phyloP scores from a whole-genome alignment of 192 early-diverging fungal species.

The Spinellus fusiger region DNA sequence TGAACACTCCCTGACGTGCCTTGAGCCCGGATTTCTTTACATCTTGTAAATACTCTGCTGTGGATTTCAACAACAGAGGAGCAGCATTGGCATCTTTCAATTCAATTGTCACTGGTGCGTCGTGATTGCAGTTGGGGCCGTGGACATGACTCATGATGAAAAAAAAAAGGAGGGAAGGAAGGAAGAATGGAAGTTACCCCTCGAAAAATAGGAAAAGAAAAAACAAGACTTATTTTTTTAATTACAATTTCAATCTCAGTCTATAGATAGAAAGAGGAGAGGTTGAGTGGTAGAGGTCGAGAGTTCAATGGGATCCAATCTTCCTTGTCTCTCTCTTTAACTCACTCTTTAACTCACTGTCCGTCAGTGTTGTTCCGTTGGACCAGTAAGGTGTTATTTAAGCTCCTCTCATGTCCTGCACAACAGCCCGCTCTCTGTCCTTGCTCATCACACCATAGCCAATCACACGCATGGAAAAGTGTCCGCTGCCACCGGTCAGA shows the following conservation, averaged over 20 bases:
- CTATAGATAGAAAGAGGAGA: too few species aligned
- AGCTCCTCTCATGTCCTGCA: constrained; percentile 55
- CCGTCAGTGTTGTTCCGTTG: too few species aligned
- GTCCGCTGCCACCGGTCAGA: constrained; percentile 81
- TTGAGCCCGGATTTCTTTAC: constrained; percentile 65
- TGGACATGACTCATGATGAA: constrained; percentile 24
- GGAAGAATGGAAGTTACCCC: too few species aligned
- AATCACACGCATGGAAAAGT: constrained; percentile 77
- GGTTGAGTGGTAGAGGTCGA: too few species aligned
- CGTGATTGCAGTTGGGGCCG: constrained; percentile 17
- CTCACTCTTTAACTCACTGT: too few species aligned
- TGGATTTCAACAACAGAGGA: constrained; percentile 16
- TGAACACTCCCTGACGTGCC: constrained; percentile 79
- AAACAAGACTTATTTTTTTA: background rate
- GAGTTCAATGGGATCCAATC: too few species aligned
- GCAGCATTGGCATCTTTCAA: constrained; percentile 24
- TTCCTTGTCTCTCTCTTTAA: too few species aligned
- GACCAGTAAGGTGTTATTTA: too few species aligned
- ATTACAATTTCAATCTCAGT: constrained; percentile 7
- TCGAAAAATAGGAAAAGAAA: constrained; percentile 1
- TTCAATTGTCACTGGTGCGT: constrained; percentile 9
- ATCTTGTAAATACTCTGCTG: constrained; percentile 71
- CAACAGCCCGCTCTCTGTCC: constrained; percentile 63
- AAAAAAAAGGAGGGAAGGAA: background rate
- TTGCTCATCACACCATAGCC: constrained; percentile 75